phyloP scores from a whole-genome alignment of 2,329 filamentous ascomycete species.

The Penicillium vulpinum region DNA sequence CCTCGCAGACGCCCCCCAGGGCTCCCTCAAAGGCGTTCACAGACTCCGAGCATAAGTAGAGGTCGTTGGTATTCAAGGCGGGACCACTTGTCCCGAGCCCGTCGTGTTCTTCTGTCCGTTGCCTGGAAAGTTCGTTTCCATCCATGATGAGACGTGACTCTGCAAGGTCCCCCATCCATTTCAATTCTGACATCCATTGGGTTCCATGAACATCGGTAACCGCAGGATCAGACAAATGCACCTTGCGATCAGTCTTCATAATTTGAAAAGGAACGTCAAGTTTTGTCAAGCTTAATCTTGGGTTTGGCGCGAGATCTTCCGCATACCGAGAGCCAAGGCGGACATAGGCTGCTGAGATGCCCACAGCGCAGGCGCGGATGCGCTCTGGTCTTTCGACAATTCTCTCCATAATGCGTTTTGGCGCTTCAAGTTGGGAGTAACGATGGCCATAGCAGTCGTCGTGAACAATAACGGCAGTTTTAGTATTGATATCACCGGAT shows the following conservation, averaged over 20 bases:
- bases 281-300: constrained; percentile 41
- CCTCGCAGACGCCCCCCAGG: constrained; percentile 89
- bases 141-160: constrained; percentile 74
- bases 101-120: constrained; percentile 43
- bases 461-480: constrained; percentile 82
- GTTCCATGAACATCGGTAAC: constrained; percentile 89
- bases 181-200: constrained; percentile 92
- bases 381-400: constrained; percentile 95
- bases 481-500: constrained; percentile 41
- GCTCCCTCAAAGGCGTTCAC: constrained; percentile 85
- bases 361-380: constrained; percentile 78
- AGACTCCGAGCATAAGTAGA: constrained; percentile 88
- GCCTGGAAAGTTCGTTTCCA: constrained; percentile 74
- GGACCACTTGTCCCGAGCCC: constrained; percentile 43
- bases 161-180: constrained; percentile 77
- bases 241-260: constrained; percentile 70
- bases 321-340: constrained; percentile 79
- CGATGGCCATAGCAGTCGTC: constrained; percentile 95
- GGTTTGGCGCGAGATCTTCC: constrained; percentile 69
- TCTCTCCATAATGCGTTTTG: constrained; percentile 65
- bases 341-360: constrained; percentile 84
- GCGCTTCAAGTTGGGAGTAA: constrained; percentile 77
- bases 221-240: constrained; percentile 70
- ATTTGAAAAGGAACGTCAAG: constrained; percentile 71
- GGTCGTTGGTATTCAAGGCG: constrained; percentile 79